Base-by-base conservation (phyloP, 1,284 basidiomycete genomes). In the Moesziomyces antarcticus region DNA sequence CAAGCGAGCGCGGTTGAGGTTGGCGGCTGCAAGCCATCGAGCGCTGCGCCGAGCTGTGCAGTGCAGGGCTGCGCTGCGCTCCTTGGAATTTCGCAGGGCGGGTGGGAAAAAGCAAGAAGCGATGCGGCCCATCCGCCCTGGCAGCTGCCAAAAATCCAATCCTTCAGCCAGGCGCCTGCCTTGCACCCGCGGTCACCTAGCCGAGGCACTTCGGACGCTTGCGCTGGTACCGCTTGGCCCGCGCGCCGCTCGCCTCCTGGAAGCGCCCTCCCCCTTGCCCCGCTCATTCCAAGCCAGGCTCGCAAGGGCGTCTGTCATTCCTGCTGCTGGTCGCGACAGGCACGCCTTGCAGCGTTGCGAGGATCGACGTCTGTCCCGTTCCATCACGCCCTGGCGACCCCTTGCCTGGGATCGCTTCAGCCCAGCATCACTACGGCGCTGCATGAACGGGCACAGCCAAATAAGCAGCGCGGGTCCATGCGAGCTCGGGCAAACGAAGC, bases 151-250 rank as follows among this genome's bases (percentile, higher is more conserved):
- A 54, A 61, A 53, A 50, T 27, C 7, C 7, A 24, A 30, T 30
- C 24, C 24, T 24, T 30, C 50, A 61, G 65, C 65, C 54, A 67
- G 58, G 37, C 50, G 35, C 25, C 55, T 22, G 33, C 10, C 21
- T 20, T 47, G 50, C 52, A n/a, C 40, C 25, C 45, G 42, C 30
- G 47, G 47, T 22, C 43, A 49, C 49, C 18, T 56, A 69, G 43
- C 55, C 66, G 66, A 69, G 66, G 59, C 56, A 63, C 66, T 69
- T 35, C 49, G 44, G 48, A 7, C 24, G 58, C 65, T 53, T n/a
- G 18, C 13, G 22, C 46, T 49, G 44, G 30, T 30, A 30, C 30
- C 30, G 30, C 30, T 9, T 30, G 30, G 30, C 30, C 30, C 30
- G 30, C 30, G 11, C 30, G 30, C 2, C 30, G 30, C 30, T 8